These are phyloP conservation scores for Pythium dissimile DNA, from an alignment of 352 stramenopile genomes.

Conservation along the genomic window DNA sequence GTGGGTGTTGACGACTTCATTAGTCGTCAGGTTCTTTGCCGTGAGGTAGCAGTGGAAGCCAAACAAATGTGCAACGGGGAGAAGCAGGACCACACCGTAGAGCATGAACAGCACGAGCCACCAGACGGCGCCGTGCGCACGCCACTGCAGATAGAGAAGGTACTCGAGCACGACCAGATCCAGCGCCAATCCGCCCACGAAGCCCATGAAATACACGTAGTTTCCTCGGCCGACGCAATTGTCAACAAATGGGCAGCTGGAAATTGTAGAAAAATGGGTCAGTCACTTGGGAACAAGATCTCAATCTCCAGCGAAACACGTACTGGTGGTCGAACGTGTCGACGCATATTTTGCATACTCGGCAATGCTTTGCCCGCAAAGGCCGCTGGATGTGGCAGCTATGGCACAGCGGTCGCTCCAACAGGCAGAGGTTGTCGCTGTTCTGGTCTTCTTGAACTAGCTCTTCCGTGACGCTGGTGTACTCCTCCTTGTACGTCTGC, in stretches of 20 bases:
- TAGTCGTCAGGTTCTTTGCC: conserved; percentile 69
- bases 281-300: background rate
- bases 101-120: conserved; percentile 32
- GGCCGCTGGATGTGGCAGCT: conserved; percentile 79
- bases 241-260: conserved; percentile 96
- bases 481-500: conserved; percentile 35
- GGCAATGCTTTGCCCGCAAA: conserved; percentile 79
- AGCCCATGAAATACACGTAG: conserved; percentile 89
- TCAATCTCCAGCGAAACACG: conserved; percentile 21
- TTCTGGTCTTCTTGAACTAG: conserved; percentile 26
- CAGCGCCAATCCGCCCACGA: conserved; percentile 42
- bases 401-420: conserved; percentile 78
- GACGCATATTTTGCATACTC: conserved; percentile 92
- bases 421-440: conserved; percentile 9
- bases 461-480: conserved; percentile 55
- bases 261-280: conserved; percentile 2
- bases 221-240: conserved; percentile 98
- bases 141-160: conserved; percentile 55
- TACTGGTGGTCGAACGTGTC: conserved; percentile 98
- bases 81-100: conserved; percentile 44
- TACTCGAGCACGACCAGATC: conserved; percentile 56
- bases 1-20: conserved; percentile 70
- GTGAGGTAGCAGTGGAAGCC: conserved; percentile 78
- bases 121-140: conserved; percentile 31
- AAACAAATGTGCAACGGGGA: conserved; percentile 51